These are phyloP conservation scores for Phialocephala subalpina DNA, from an alignment of 2,329 filamentous ascomycete species.

Conservation along the genomic window DNA sequence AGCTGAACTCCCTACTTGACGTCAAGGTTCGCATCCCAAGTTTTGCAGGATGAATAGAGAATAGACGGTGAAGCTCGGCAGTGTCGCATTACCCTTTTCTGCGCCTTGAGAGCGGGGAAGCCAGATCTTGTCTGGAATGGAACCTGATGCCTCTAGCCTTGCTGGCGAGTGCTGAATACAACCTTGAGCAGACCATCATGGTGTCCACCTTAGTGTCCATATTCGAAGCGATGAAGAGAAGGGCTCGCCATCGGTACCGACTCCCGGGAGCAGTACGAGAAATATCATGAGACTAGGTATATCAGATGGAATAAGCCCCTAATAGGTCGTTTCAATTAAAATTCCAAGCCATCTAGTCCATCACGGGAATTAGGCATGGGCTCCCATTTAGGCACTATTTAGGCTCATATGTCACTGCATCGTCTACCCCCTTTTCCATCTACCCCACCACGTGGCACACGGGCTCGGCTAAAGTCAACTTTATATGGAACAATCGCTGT, in stretches of 20 bases:
- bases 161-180: too few relatives aligned
- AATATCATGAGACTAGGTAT: background rate
- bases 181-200: too few relatives aligned
- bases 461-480: constrained; percentile 8
- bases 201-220: too few relatives aligned
- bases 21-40: too few relatives aligned
- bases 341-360: background rate
- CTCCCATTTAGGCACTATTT: constrained; percentile 8
- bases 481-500: constrained; percentile 3
- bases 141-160: background rate
- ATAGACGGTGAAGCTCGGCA: background rate
- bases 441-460: background rate
- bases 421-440: background rate
- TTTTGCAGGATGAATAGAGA: too few relatives aligned
- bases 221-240: background rate
- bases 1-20: too few relatives aligned
- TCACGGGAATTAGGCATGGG: background rate
- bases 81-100: background rate
- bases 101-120: background rate
- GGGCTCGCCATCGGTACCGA: background rate
- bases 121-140: background rate
- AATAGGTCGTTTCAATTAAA: constrained; percentile 6
- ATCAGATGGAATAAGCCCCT: background rate
- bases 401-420: background rate
- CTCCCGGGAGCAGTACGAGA: background rate